Evolutionary conservation across 2,329 filamentous ascomycete genomes (phyloP).

Genomic region (Aspergillus udagawae): DNA sequence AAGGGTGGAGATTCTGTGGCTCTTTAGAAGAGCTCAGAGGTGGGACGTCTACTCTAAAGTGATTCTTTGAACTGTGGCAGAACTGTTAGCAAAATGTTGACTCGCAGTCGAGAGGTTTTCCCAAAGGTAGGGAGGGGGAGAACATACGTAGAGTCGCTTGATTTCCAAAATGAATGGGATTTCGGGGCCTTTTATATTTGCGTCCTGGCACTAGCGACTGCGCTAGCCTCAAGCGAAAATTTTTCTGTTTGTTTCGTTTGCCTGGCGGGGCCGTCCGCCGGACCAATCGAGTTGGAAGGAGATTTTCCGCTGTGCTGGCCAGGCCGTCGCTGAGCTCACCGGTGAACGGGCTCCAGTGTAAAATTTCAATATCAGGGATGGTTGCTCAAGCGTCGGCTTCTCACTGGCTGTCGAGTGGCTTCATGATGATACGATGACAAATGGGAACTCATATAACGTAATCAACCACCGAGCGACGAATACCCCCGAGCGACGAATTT

Average conservation of each 20-base stretch:
- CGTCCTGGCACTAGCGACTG: not conserved
- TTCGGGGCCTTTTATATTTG: slow-evolving; percentile 25
- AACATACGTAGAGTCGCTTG: slow-evolving; percentile 44
- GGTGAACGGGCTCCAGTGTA: not conserved
- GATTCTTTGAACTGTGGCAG: slow-evolving; percentile 64
- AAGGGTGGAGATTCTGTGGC: slow-evolving; percentile 90
- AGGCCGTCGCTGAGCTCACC: not conserved
- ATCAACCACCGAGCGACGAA: too few species aligned
- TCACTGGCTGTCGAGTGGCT: not conserved
- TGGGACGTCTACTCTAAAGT: slow-evolving; percentile 95
- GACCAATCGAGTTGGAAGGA: not conserved
- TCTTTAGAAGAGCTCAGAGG: slow-evolving; percentile 88
- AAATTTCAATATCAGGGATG: not conserved
- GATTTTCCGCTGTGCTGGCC: not conserved
- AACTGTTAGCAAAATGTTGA: slow-evolving; percentile 17
- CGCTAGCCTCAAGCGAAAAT: slow-evolving; percentile 28
- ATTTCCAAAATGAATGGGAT: slow-evolving; percentile 29
- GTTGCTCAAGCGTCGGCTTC: not conserved
- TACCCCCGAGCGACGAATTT: too few species aligned
- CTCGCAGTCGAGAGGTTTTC: not conserved
- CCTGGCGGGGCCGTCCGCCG: slow-evolving; percentile 7
- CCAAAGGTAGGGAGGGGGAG: slow-evolving; percentile 22
- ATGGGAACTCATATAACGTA: not conserved
- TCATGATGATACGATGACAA: not conserved
- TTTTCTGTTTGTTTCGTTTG: slow-evolving; percentile 11